Conservation (phyloP, 1,284 basidiomycete genomes). For the Ustilago esculenta region DNA sequence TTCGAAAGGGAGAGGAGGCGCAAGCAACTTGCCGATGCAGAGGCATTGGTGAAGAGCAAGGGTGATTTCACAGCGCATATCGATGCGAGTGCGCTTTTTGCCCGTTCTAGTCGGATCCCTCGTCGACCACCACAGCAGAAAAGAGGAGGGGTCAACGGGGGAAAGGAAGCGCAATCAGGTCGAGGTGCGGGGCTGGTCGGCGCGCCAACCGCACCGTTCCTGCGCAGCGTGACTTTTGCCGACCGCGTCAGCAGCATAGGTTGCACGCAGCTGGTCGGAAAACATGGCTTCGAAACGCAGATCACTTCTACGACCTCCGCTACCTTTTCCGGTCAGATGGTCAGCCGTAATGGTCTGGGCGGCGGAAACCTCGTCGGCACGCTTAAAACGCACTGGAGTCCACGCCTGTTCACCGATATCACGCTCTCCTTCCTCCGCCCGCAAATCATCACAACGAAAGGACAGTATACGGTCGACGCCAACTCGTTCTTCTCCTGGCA, state of each 20-base stretch:
- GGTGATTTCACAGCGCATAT: conserved; percentile 68
- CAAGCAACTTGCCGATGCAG: conserved; percentile 70
- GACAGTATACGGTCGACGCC: conserved; percentile 69
- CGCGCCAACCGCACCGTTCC: conserved; percentile 1
- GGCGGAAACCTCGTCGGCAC: conserved; percentile 73
- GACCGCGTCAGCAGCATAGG: conserved; percentile 50
- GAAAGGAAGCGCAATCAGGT: not conserved
- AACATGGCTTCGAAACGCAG: conserved; percentile 63
- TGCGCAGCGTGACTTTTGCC: conserved; percentile 17
- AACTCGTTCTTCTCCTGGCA: conserved; percentile 67
- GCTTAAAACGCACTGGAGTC: conserved; percentile 75
- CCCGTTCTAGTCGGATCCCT: conserved; percentile 79
- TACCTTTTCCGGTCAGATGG: conserved; percentile 67
- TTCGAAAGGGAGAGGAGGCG: conserved; percentile 70
- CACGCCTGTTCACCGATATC: conserved; percentile 69
- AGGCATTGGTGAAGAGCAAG: conserved; percentile 71
- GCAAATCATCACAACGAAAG: conserved; percentile 68
- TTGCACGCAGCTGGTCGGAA: conserved; percentile 58
- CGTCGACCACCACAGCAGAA: conserved; percentile 70
- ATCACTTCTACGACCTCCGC: conserved; percentile 40
- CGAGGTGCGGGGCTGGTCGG: conserved; percentile 79
- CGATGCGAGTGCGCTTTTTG: conserved; percentile 62
- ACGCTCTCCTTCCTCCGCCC: conserved; percentile 69
- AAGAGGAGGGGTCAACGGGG: conserved; percentile 72
- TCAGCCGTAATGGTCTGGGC: conserved; percentile 67